Evolutionary conservation across 192 early-diverging fungal species (phyloP).

Genomic region (Mortierella antarctica): DNA sequence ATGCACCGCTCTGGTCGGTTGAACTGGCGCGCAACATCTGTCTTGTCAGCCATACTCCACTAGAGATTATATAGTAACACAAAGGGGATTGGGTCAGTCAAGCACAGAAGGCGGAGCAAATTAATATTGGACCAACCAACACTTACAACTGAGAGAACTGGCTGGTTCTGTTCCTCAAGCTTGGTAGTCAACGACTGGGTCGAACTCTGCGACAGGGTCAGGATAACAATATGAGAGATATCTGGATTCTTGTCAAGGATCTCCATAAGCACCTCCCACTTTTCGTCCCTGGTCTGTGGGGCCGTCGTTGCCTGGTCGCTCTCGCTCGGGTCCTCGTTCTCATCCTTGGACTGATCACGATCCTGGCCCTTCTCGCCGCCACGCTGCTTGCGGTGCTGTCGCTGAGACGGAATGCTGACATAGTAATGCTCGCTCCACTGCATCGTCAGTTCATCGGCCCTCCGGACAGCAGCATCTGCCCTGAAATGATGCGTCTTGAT

Average conservation of each 20-base stretch:
- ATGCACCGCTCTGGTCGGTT: constrained; percentile 38
- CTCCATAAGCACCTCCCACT: constrained; percentile 33
- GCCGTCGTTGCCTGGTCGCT: background rate
- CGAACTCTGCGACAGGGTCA: constrained; percentile 47
- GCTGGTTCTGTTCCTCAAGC: constrained; percentile 23
- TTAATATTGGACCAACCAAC: background rate
- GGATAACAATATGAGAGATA: constrained; percentile 40
- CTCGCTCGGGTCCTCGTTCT: background rate
- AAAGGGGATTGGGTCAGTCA: background rate
- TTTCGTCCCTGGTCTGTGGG: constrained; percentile 3
- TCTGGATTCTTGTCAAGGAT: constrained; percentile 37
- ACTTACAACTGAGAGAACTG: constrained; percentile 39
- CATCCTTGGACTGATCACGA: background rate
- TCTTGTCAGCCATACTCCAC: constrained; percentile 55
- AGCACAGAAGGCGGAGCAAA: constrained; percentile 5
- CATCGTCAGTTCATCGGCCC: constrained; percentile 46
- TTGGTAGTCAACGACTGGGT: constrained; percentile 27
- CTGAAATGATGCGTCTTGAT: constrained; percentile 26
- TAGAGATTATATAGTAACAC: constrained; percentile 3
- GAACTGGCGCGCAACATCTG: constrained; percentile 32
- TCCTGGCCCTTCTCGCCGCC: background rate
- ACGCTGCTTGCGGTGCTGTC: background rate
- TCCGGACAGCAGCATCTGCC: constrained; percentile 19
- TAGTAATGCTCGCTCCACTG: constrained; percentile 54
- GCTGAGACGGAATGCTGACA: constrained; percentile 1